These are phyloP conservation scores for Boehmeria nivea DNA, from an alignment of 306 rosid species.

Conservation along the genomic window DNA sequence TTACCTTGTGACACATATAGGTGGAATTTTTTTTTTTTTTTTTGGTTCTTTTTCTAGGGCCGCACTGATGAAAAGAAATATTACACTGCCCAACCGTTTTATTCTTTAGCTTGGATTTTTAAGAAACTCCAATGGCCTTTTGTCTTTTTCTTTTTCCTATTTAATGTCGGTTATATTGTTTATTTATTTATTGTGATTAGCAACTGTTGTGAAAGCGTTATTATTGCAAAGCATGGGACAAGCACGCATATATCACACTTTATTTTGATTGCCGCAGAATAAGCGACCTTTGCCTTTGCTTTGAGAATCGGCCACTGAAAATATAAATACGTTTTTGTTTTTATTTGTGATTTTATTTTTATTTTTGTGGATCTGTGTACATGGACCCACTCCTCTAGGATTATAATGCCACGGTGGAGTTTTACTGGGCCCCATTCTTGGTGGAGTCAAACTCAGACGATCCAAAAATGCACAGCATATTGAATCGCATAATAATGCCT, in stretches of 20 bases:
- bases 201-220: neutral
- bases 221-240: constrained; percentile 2
- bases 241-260: too few relatives aligned
- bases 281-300: too few relatives aligned
- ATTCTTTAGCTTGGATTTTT: too few relatives aligned
- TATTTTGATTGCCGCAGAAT: too few relatives aligned
- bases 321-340: too few relatives aligned
- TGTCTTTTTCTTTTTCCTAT: neutral
- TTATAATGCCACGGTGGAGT: constrained; percentile 79
- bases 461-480: constrained; percentile 78
- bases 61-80: too few relatives aligned
- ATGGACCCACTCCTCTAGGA: constrained; percentile 41
- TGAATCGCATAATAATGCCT: constrained; percentile 82
- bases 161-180: neutral
- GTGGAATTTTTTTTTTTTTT: too few relatives aligned
- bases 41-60: too few relatives aligned
- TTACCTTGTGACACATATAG: too few relatives aligned
- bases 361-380: constrained; percentile 9
- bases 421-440: constrained; percentile 93
- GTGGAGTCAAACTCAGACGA: constrained; percentile 97
- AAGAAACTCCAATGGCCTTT: neutral
- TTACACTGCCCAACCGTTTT: too few relatives aligned
- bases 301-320: too few relatives aligned
- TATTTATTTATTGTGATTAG: neutral
- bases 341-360: constrained; percentile 8